A percentile compares a stretch with the other conserved stretches of the same genome.
phyloP scores from a whole-genome alignment of 148 eudicot genomes.

The Vaccinium macrocarpon region DNA sequence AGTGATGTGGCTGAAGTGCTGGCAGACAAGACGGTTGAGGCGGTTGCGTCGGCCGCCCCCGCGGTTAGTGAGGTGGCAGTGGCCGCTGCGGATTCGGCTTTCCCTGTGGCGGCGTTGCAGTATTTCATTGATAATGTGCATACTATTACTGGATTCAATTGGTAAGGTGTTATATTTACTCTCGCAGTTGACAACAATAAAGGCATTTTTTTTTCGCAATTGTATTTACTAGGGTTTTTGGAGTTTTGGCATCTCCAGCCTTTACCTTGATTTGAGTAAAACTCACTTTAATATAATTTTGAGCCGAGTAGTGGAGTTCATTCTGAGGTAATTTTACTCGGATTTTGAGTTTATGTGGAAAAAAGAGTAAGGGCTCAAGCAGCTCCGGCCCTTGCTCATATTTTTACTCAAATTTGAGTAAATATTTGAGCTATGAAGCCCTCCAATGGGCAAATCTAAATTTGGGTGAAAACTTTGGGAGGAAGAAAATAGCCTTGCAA shows the following conservation, averaged over 20 bases:
- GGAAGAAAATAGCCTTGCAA: no score
- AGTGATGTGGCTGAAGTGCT: constrained; percentile 51
- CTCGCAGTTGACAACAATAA: background rate
- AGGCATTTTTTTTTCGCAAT: background rate
- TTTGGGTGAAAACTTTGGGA: no score
- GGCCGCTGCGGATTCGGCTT: constrained; percentile 89
- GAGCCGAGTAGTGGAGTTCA: no score
- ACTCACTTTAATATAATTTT: no score
- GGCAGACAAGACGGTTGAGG: constrained; percentile 43
- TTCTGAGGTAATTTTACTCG: no score
- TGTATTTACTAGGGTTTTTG: background rate
- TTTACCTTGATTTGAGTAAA: no score
- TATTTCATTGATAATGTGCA: constrained; percentile 71
- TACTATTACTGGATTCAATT: constrained; percentile 53
- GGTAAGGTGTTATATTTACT: constrained; percentile 42
- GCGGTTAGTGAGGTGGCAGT: constrained; percentile 67
- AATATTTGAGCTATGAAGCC: no score
- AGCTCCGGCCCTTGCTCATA: no score
- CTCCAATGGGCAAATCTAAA: no score
- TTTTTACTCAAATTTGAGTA: no score
- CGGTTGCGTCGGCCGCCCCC: constrained; percentile 44
- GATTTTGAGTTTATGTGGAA: no score
- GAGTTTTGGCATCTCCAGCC: background rate
- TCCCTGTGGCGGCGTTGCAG: constrained; percentile 79
- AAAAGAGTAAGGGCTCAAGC: no score